phyloP scores from a whole-genome alignment of 495 filamentous ascomycete genomes.

The Pseudevernia furfuracea region DNA sequence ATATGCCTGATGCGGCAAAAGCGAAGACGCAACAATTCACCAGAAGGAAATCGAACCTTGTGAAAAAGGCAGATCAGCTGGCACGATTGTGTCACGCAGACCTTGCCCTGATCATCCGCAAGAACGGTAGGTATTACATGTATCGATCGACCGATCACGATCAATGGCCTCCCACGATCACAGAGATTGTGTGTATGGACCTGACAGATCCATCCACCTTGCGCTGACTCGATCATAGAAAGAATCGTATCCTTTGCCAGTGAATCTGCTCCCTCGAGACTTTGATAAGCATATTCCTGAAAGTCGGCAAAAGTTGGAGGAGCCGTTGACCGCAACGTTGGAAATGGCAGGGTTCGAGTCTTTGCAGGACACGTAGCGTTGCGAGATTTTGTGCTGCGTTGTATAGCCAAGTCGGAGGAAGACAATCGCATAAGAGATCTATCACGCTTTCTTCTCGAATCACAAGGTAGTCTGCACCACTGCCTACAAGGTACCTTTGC shows the following conservation, averaged over 20 bases:
- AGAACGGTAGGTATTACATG: constrained; percentile 24
- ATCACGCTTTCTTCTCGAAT: constrained; percentile 9
- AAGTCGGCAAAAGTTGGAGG: constrained; percentile 13
- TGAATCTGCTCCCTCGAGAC: constrained; percentile 14
- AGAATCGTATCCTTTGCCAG: too few relatives aligned
- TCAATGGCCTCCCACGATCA: too few relatives aligned
- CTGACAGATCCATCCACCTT: too few relatives aligned
- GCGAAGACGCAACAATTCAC: constrained; percentile 21
- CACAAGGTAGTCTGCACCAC: not conserved
- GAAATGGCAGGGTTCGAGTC: constrained; percentile 3
- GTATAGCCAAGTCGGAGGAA: constrained; percentile 14
- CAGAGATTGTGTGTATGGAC: too few relatives aligned
- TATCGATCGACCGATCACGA: too few relatives aligned
- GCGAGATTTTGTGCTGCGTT: constrained; percentile 8
- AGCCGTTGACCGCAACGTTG: constrained; percentile 4
- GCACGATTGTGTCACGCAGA: constrained; percentile 21
- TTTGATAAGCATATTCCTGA: constrained; percentile 8
- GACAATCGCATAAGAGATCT: constrained; percentile 9
- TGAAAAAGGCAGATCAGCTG: constrained; percentile 26
- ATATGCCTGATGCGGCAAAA: too few relatives aligned
- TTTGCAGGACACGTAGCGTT: constrained; percentile 9
- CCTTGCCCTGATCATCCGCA: constrained; percentile 23
- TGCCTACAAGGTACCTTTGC: constrained; percentile 3
- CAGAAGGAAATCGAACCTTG: constrained; percentile 21
- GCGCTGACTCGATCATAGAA: too few relatives aligned